A percentile compares a stretch with the other conserved stretches of the same genome.
Conservation (phyloP, 1,284 basidiomycete species). For the Tilletia horrida region DNA sequence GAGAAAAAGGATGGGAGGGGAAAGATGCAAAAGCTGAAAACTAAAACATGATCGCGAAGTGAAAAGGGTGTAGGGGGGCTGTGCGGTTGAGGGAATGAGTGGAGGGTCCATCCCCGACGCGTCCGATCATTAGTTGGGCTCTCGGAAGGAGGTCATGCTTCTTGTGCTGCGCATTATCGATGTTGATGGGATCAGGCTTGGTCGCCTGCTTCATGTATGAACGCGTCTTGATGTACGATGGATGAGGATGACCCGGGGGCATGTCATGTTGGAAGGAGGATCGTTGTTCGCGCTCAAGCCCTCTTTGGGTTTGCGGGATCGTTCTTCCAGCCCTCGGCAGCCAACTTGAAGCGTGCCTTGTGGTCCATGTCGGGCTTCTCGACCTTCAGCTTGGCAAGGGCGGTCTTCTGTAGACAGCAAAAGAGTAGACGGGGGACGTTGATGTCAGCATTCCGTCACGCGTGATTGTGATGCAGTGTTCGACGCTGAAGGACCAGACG, state of each 20-base stretch:
- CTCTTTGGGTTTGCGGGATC: slow-evolving; percentile 44
- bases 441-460: background rate
- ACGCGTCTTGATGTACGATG: too few relatives aligned
- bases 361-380: slow-evolving; percentile 41
- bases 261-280: background rate
- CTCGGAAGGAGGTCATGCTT: too few relatives aligned
- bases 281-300: background rate
- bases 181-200: too few relatives aligned
- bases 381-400: slow-evolving; percentile 40
- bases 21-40: background rate
- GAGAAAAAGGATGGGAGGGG: background rate
- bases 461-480: background rate
- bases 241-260: background rate
- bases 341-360: slow-evolving; percentile 48
- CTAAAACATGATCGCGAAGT: too few relatives aligned
- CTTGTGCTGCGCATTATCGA: too few relatives aligned
- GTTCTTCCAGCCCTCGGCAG: slow-evolving; percentile 36
- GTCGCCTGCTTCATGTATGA: too few relatives aligned
- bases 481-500: background rate
- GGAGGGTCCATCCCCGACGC: too few relatives aligned
- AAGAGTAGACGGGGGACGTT: background rate
- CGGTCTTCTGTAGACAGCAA: slow-evolving; percentile 8
- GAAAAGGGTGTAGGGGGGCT: too few relatives aligned
- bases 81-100: too few relatives aligned
- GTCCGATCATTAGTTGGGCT: too few relatives aligned